Evolutionary conservation across 1,139 yeast species (phyloP).

Genomic region (Kodamaea suecica): DNA sequence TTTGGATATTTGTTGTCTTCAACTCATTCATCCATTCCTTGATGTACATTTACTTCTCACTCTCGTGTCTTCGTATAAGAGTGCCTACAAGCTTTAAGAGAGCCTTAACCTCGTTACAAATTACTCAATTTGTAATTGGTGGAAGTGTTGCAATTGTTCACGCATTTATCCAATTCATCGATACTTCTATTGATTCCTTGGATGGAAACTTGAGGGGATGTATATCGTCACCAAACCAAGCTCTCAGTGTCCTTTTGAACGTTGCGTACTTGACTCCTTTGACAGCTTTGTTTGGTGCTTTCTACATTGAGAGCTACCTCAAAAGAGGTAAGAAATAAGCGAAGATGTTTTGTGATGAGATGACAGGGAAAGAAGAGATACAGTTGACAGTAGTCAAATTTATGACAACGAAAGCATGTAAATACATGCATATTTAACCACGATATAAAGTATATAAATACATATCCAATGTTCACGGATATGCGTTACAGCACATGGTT

Average conservation of each 20-base stretch:
- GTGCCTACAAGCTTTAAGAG: slow-evolving; percentile 62
- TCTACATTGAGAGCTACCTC: slow-evolving; percentile 64
- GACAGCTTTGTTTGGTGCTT: slow-evolving; percentile 66
- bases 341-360: background rate
- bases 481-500: too few relatives aligned
- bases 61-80: slow-evolving; percentile 57
- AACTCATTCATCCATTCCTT: slow-evolving; percentile 73
- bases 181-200: slow-evolving; percentile 26
- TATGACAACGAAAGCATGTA: too few relatives aligned
- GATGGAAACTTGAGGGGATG: slow-evolving; percentile 43
- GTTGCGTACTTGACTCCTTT: slow-evolving; percentile 68
- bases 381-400: background rate
- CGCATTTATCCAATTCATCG: slow-evolving; percentile 58
- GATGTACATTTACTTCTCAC: slow-evolving; percentile 71
- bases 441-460: too few relatives aligned
- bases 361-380: background rate
- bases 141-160: slow-evolving; percentile 67
- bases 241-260: slow-evolving; percentile 60
- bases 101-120: slow-evolving; percentile 64
- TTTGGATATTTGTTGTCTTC: slow-evolving; percentile 79
- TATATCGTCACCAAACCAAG: slow-evolving; percentile 58
- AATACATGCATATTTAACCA: slow-evolving; percentile 1
- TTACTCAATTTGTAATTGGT: slow-evolving; percentile 67
- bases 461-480: too few relatives aligned
- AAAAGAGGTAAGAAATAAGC: slow-evolving; percentile 16